Percentiles rank a stretch among this genome's conserved stretches.
Evolutionary conservation across 345 rosid genomes (phyloP).

Genomic region (Heritiera fomes): DNA sequence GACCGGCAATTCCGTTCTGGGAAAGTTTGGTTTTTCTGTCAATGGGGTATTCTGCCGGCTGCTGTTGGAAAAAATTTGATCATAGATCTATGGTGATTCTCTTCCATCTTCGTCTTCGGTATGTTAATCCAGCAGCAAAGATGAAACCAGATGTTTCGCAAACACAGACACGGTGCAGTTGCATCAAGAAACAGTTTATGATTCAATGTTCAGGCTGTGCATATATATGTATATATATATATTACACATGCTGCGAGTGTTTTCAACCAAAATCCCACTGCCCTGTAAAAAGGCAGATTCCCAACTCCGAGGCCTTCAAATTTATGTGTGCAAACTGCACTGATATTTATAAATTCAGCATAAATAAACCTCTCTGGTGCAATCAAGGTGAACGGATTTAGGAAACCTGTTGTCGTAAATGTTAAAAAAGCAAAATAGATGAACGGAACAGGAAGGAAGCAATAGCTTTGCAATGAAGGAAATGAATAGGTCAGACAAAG

Average conservation of each 20-base stretch:
- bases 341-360: background rate
- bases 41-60: too few species aligned
- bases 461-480: conserved; percentile 75
- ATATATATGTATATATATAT: background rate
- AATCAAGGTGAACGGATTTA: background rate
- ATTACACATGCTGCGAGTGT: background rate
- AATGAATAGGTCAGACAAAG: conserved; percentile 69
- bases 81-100: too few species aligned
- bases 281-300: conserved; percentile 76
- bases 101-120: too few species aligned
- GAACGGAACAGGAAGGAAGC: background rate
- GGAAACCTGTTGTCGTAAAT: background rate
- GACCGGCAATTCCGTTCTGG: too few species aligned
- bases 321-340: conserved; percentile 60
- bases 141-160: too few species aligned
- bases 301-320: conserved; percentile 50
- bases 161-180: too few species aligned
- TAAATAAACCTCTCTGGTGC: background rate
- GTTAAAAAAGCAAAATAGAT: background rate
- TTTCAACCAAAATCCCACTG: conserved; percentile 45
- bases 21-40: too few species aligned
- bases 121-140: too few species aligned
- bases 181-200: too few species aligned
- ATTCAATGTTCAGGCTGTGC: background rate
- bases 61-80: too few species aligned